Conservation (phyloP, 805 yeast species). For the Pichia californica region DNA sequence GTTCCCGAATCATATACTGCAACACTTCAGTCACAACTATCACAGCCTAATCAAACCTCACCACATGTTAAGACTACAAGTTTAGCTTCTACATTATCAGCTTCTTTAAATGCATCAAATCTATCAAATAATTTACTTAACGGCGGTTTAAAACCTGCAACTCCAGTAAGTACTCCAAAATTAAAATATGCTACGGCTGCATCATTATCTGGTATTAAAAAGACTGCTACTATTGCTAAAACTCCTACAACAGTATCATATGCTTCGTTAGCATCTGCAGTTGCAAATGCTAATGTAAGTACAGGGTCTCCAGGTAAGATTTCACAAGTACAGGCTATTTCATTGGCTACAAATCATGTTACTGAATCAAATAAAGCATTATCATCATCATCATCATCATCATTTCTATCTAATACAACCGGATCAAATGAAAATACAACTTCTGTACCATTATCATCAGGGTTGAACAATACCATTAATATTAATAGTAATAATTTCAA, state of each 20-base stretch:
- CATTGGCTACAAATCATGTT: no score
- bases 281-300: conserved; percentile 2
- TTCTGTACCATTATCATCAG: not conserved
- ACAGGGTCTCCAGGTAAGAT: not conserved
- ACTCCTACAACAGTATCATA: conserved; percentile 8
- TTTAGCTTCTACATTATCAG: conserved; percentile 9
- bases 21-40: conserved; percentile 9
- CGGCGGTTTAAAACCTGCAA: conserved; percentile 22
- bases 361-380: no score
- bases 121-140: conserved; percentile 7
- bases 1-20: not conserved
- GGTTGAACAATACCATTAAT: no score
- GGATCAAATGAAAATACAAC: not conserved
- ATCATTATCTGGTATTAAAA: conserved; percentile 21
- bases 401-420: no score
- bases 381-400: no score
- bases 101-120: conserved; percentile 7
- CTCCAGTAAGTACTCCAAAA: conserved; percentile 34
- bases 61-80: conserved; percentile 15
- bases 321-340: no score
- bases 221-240: not conserved
- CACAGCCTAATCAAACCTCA: conserved; percentile 14
- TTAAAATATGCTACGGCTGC: conserved; percentile 31
- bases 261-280: conserved; percentile 12
- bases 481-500: no score